Evolutionary conservation across 2,329 filamentous ascomycete genomes (phyloP).

Genomic region (Cordyceps militaris): DNA sequence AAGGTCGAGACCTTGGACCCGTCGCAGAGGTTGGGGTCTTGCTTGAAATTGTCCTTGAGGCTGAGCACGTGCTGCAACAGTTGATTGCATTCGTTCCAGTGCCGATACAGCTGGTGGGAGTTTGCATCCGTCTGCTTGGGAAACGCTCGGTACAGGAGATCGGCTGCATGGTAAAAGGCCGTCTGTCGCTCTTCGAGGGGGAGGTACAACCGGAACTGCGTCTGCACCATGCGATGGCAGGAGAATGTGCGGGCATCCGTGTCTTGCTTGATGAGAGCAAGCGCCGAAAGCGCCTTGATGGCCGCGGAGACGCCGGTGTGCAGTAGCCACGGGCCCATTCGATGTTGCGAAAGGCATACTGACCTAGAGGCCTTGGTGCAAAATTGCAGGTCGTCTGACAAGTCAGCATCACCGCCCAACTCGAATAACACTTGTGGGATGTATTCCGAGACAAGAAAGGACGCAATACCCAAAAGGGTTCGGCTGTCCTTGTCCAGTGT

Average conservation of each 20-base stretch:
- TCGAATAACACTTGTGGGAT: background rate
- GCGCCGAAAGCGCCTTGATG: background rate
- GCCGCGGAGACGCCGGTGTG: background rate
- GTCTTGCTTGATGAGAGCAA: background rate
- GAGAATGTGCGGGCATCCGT: background rate
- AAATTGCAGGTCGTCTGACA: too few species aligned
- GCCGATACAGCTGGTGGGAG: background rate
- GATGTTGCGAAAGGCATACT: too few species aligned
- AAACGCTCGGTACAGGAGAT: background rate
- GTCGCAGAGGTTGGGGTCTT: background rate
- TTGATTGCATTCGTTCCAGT: background rate
- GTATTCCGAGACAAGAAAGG: background rate
- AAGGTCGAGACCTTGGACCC: background rate
- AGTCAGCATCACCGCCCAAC: background rate
- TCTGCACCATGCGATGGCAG: background rate
- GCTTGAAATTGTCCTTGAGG: background rate
- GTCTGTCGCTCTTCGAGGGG: background rate
- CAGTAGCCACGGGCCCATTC: background rate
- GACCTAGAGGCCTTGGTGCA: too few species aligned
- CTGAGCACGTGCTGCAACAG: background rate
- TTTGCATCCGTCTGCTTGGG: background rate
- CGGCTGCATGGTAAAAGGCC: background rate
- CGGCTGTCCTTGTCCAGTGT: background rate
- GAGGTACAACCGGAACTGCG: background rate
- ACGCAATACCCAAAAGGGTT: background rate